Conservation (phyloP, 768 basidiomycete genomes). For the Paxillus rubicundulus region DNA sequence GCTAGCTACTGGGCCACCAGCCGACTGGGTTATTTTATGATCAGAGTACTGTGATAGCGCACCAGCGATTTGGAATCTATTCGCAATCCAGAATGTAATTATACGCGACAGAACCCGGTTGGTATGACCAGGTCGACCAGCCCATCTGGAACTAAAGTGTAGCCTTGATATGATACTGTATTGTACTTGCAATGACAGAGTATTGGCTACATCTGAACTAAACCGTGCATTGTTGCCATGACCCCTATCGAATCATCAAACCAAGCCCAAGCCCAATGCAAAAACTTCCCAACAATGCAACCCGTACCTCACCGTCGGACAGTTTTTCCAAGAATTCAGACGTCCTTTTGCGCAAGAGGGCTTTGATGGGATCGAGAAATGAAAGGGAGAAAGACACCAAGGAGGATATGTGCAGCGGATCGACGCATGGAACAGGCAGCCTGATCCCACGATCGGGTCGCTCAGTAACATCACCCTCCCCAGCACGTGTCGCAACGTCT, state of each 20-base stretch:
- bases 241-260: conserved; percentile 29
- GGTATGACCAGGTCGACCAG: no score
- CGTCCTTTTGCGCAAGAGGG: conserved; percentile 22
- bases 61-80: no score
- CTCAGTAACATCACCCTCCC: conserved; percentile 36
- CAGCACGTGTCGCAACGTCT: conserved; percentile 53
- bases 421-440: conserved; percentile 39
- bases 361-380: conserved; percentile 47
- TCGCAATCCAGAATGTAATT: no score
- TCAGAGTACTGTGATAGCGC: no score
- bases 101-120: no score
- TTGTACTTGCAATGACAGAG: not conserved
- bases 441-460: conserved; percentile 13
- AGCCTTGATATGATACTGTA: not conserved
- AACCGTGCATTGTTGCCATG: not conserved
- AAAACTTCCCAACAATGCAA: conserved; percentile 41
- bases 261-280: conserved; percentile 47
- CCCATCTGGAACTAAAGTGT: not conserved
- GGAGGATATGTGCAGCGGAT: conserved; percentile 68
- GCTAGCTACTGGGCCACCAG: no score
- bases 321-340: conserved; percentile 25
- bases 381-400: conserved; percentile 60
- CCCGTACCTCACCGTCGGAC: conserved; percentile 27
- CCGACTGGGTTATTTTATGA: no score
- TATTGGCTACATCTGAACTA: not conserved